phyloP scores from a whole-genome alignment of 805 yeast genomes.

The Yarrowia deformans region DNA sequence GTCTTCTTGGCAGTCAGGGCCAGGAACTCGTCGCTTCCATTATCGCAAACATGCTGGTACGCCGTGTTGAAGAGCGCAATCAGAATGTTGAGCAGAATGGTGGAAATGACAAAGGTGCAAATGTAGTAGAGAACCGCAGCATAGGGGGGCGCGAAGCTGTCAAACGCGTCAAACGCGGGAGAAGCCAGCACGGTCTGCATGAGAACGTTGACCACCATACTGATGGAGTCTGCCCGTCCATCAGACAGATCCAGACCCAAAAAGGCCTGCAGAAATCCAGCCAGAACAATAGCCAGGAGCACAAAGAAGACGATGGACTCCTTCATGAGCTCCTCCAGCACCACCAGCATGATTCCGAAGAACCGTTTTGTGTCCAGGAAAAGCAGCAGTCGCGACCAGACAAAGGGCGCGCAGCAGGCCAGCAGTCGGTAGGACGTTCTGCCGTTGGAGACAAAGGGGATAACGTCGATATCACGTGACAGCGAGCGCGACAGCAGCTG shows the following conservation, averaged over 20 bases:
- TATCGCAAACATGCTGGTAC: conserved; percentile 77
- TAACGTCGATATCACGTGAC: background rate
- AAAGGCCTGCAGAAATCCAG: conserved; percentile 88
- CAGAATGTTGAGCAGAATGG: conserved; percentile 79
- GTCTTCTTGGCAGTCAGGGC: conserved; percentile 87
- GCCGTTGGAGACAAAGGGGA: conserved; percentile 51
- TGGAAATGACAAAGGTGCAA: conserved; percentile 76
- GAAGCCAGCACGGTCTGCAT: conserved; percentile 76
- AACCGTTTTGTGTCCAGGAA: conserved; percentile 80
- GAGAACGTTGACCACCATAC: conserved; percentile 66
- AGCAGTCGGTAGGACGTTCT: conserved; percentile 69
- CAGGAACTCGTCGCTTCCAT: conserved; percentile 84
- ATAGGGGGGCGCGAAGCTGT: conserved; percentile 81
- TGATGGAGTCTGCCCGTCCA: conserved; percentile 79
- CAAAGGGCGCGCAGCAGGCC: conserved; percentile 82
- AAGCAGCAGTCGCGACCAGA: conserved; percentile 81
- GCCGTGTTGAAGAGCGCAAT: conserved; percentile 88
- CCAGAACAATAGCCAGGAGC: conserved; percentile 68
- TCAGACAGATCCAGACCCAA: conserved; percentile 87
- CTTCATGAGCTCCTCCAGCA: conserved; percentile 82
- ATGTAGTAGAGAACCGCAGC: conserved; percentile 79
- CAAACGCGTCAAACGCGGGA: conserved; percentile 73
- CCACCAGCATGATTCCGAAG: conserved; percentile 89
- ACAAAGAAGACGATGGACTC: conserved; percentile 86
- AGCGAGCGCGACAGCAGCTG: background rate